Percentiles rank a stretch among this genome's conserved stretches.
Conservation (phyloP, 495 filamentous ascomycete genomes). For the Aspergillus carlsbadensis region DNA sequence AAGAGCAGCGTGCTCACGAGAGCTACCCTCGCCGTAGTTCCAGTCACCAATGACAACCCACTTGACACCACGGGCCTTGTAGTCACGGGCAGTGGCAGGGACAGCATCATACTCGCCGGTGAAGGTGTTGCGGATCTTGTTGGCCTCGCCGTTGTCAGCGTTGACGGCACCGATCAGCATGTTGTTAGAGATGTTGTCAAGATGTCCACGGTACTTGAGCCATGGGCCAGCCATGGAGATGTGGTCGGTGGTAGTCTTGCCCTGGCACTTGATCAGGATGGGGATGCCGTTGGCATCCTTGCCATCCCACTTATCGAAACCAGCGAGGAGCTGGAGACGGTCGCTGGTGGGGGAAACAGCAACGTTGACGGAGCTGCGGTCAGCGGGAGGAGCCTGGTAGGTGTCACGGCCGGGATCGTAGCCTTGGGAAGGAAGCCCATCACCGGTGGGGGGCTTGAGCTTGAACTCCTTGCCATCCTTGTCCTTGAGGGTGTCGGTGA, state of each 20-base stretch:
- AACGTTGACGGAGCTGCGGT: slow-evolving; percentile 71
- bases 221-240: slow-evolving; percentile 96
- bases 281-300: slow-evolving; percentile 88
- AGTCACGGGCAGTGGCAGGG: slow-evolving; percentile 92
- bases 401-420: slow-evolving; percentile 95
- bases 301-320: slow-evolving; percentile 88
- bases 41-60: slow-evolving; percentile 99
- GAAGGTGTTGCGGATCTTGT: slow-evolving; percentile 93
- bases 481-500: slow-evolving; percentile 91
- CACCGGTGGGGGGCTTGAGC: slow-evolving; percentile 75
- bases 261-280: slow-evolving; percentile 95
- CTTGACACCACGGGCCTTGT: slow-evolving; percentile 92
- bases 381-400: slow-evolving; percentile 91
- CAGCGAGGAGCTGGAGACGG: slow-evolving; percentile 87
- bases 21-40: slow-evolving; percentile 99
- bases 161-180: slow-evolving; percentile 99
- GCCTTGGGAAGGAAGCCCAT: slow-evolving; percentile 75
- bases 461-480: slow-evolving; percentile 97
- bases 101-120: slow-evolving; percentile 83
- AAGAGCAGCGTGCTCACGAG: slow-evolving; percentile 95
- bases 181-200: slow-evolving; percentile 99
- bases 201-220: slow-evolving; percentile 99
- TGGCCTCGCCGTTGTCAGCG: slow-evolving; percentile 91
- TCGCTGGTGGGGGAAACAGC: slow-evolving; percentile 87
- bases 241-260: slow-evolving; percentile 99